Base-by-base conservation (phyloP, 208 protist species). In the Lotmaria passim region DNA sequence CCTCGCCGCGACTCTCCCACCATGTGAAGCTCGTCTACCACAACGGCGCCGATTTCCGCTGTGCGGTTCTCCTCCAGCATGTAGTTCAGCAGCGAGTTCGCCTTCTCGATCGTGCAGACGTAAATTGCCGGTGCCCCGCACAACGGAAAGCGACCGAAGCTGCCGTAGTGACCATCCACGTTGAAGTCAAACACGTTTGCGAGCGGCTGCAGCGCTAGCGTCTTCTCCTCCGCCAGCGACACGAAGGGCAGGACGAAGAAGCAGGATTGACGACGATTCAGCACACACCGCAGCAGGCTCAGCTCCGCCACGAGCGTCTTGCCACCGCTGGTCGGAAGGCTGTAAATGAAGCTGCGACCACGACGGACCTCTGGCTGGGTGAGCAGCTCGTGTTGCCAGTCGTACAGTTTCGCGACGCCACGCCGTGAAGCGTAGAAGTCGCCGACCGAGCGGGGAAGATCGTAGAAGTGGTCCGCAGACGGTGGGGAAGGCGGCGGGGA, bases 1-100 rank as follows among this genome's bases (percentile, higher is more conserved):
- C 96, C 97, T 56, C 94, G 81, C 11, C 56, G 63, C 0, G 82
- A 62, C 62, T 98, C 94, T 34, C 91, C 90, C 31, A 98, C 33
- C 96, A 98, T 98, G 89, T 98, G 96, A 38, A 98, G 63, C 82
- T 98, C 97, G 73, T 98, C 97, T 19, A 98, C 88, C 41, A 98
- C 94, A 21, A 97, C 79, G 3, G 76, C 38, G 19, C 94, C 90
- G 7, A 98, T 55, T 68, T 96, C 84, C 24, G 75, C 57, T 10
- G 73, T 51, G 17, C 82, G 67, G 17, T 75, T 69, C 57, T 96
- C 81, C 48, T 89, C 82, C 28, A 97, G 60, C 68, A 97, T 73
- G 38, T 88, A 70, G 75, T 96, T 97, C 17, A 98, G 39, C 36
- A 98, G 61, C n/a, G 75, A 71, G 74, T 96, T 96, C 15, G 93